Evolutionary conservation across 768 basidiomycete genomes (phyloP).

Genomic region (Melanogaster broomeanus): DNA sequence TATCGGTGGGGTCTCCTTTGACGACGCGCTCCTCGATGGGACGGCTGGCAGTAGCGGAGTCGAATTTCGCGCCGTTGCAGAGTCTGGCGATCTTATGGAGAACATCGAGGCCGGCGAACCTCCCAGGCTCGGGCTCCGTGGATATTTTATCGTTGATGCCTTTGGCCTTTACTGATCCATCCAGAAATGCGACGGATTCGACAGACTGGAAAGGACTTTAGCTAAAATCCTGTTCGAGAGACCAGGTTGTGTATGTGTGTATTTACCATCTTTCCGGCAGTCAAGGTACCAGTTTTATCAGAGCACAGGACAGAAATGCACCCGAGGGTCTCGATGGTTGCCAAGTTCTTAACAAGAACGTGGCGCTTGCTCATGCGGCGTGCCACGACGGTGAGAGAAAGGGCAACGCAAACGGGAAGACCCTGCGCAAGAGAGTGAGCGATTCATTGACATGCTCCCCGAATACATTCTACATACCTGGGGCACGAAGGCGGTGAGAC

Average conservation of each 20-base stretch:
- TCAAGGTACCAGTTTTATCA: conserved; percentile 58
- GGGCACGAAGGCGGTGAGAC: conserved; percentile 43
- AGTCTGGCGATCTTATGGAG: conserved; percentile 48
- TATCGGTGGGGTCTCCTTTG: conserved; percentile 55
- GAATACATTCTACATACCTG: conserved; percentile 26
- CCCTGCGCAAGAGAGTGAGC: conserved; percentile 22
- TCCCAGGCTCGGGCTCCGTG: conserved; percentile 5
- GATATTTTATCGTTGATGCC: conserved; percentile 20
- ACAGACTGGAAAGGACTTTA: conserved; percentile 33
- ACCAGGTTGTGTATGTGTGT: background rate
- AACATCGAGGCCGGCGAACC: conserved; percentile 25
- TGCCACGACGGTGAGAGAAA: conserved; percentile 52
- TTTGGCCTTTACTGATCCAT: conserved; percentile 19
- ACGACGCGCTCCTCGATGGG: conserved; percentile 36
- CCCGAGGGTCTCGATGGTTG: conserved; percentile 56
- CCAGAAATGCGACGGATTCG: conserved; percentile 41
- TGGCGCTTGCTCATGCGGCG: conserved; percentile 49
- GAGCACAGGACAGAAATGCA: conserved; percentile 53
- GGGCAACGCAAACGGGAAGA: conserved; percentile 45
- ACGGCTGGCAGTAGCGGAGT: conserved; percentile 25
- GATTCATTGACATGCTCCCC: background rate
- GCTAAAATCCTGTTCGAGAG: background rate
- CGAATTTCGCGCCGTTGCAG: conserved; percentile 60
- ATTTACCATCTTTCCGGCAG: conserved; percentile 49
- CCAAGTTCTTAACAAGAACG: conserved; percentile 51